These are phyloP conservation scores for Naegleria fowleri DNA, from an alignment of 208 protist species.

Conservation along the genomic window DNA sequence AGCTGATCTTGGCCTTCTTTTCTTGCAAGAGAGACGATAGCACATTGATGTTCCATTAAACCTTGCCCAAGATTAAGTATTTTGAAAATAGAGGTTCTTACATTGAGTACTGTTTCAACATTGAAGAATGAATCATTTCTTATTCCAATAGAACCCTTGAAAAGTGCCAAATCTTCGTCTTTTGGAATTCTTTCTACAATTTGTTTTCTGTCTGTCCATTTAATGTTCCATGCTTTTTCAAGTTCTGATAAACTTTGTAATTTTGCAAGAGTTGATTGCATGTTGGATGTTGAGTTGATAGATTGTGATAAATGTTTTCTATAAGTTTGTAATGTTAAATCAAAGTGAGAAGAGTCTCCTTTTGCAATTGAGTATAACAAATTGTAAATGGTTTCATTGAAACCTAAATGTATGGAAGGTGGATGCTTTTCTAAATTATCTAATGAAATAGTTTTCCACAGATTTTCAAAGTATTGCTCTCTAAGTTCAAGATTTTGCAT, in stretches of 20 bases:
- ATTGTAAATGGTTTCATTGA: neutral
- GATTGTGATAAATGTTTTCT: neutral
- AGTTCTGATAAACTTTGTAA: slow-evolving; percentile 21
- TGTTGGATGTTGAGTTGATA: no score
- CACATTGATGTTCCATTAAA: neutral
- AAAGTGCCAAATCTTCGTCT: neutral
- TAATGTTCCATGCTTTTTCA: neutral
- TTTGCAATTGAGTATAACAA: neutral
- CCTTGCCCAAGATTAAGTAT: neutral
- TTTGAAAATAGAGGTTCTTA: neutral
- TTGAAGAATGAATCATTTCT: neutral
- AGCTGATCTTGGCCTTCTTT: neutral
- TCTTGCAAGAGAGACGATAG: neutral
- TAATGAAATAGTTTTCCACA: neutral
- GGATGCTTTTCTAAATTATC: neutral
- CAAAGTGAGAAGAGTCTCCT: neutral
- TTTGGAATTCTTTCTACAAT: neutral
- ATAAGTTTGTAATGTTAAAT: neutral
- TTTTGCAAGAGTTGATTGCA: neutral
- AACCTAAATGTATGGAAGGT: neutral
- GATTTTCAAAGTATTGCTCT: neutral
- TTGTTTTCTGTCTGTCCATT: neutral
- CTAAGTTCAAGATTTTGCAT: neutral
- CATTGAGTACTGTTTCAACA: neutral
- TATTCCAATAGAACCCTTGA: neutral